Evolutionary conservation across 2,329 filamentous ascomycete species (phyloP), one percentile per base, ranked within the genome.

Genomic region (Ascochyta viciae-villosae): DNA sequence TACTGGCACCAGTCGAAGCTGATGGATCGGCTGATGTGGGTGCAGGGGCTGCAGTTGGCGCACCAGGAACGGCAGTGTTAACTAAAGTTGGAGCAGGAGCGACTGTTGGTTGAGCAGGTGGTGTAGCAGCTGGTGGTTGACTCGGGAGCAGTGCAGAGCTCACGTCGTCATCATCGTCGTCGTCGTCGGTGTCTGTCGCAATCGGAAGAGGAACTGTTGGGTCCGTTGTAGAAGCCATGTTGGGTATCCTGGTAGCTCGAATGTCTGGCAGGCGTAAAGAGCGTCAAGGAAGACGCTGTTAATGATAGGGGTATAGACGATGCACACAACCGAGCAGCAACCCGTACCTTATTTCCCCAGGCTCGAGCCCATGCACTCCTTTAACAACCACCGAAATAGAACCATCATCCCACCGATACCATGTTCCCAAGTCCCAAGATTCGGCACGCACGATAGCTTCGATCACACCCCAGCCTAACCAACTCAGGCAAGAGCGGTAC

Each of bases 201-300:
- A 49, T 61, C 7, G 54, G 54, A 13, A 63, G 43, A 12, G 51
- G 41, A 3, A 58, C 60, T 26, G 60, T 61, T 15, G 60, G 60
- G 6, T 58, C 49, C 33, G 58, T 58, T 2, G 60, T 37, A 15
- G 54, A 56, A 31, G 58, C 19, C 58, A 61, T 63, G 1, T 41
- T 39, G 16, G 7, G 22, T 27, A 6, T 7, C n/a, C n/a, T 5
- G 27, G 13, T n/a, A 15, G 12, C 29, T 31, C 29, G 29, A 31
- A 13, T 31, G 12, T 15, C 10, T 31, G 6, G 12, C 10, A 31
- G 12, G 12, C 29, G 29, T 6, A 31, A 31, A 31, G 10, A 31
- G 29, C 13, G 29, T 31, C 12, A 12, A 13, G 12, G 10, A 13
- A 31, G 29, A 15, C 12, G 10, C 10, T 31, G 29, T 12, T 12